Percentiles rank a stretch among this genome's conserved stretches.
Conservation (phyloP, 2,329 filamentous ascomycete genomes). For the Colletotrichum viniferum region DNA sequence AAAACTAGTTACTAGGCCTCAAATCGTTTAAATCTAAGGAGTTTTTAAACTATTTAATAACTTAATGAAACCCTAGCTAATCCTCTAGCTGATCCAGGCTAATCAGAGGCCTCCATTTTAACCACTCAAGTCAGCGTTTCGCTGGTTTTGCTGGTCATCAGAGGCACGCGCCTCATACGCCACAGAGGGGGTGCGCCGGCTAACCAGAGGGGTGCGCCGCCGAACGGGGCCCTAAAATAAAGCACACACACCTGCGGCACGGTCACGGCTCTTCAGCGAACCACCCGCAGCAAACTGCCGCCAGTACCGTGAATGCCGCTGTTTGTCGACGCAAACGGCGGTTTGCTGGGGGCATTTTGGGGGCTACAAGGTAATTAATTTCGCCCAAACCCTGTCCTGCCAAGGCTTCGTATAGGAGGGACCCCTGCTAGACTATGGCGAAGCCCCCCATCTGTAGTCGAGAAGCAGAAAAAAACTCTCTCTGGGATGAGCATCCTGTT, state of each 20-base stretch:
- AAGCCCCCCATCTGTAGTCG: neutral
- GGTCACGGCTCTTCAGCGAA: neutral
- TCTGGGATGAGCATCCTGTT: neutral
- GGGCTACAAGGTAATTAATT: neutral
- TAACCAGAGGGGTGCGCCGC: no score
- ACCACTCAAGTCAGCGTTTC: no score
- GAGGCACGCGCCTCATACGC: no score
- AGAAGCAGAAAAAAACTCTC: neutral
- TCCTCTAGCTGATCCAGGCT: no score
- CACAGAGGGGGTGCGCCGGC: no score
- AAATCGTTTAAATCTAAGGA: no score
- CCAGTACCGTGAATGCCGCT: neutral
- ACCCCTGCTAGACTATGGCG: neutral
- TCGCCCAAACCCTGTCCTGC: neutral
- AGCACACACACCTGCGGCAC: neutral
- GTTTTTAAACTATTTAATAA: no score
- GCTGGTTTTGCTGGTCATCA: no score
- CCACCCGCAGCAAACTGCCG: neutral
- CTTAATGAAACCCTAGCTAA: no score
- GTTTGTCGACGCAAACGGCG: slow-evolving; percentile 4
- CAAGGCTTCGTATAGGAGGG: neutral
- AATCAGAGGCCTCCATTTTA: no score
- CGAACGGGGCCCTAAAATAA: no score
- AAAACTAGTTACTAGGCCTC: no score
- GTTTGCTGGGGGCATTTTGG: neutral